Evolutionary conservation across 257 asterid species (phyloP).

Genomic region (Misopates orontium): DNA sequence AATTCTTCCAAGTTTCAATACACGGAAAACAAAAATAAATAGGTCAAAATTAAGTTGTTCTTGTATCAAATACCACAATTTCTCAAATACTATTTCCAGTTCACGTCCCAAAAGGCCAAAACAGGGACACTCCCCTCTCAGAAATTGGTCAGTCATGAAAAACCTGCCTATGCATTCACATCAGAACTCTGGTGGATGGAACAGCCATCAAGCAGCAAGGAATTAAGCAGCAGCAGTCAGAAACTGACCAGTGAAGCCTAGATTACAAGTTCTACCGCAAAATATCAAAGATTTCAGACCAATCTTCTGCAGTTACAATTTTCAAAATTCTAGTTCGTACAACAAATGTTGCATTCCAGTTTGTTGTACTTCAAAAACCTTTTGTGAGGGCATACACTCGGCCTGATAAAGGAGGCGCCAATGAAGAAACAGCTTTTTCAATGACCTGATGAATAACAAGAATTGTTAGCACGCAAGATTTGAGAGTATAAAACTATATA

Average conservation of each 20-base stretch:
- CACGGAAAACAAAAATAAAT: too few relatives aligned
- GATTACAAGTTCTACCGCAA: too few relatives aligned
- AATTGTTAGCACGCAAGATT: conserved; percentile 9
- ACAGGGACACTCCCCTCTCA: neutral
- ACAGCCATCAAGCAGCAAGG: too few relatives aligned
- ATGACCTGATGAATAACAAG: conserved; percentile 52
- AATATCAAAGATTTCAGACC: too few relatives aligned
- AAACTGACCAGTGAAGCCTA: neutral
- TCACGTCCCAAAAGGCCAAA: too few relatives aligned
- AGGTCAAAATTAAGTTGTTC: too few relatives aligned
- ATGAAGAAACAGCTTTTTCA: conserved; percentile 65
- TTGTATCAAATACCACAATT: conserved; percentile 17
- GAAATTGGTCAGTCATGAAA: neutral
- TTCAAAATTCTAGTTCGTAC: too few relatives aligned
- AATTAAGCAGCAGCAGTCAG: too few relatives aligned
- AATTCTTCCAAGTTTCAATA: too few relatives aligned
- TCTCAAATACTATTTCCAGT: conserved; percentile 11
- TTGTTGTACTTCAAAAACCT: conserved; percentile 52
- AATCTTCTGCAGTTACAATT: too few relatives aligned
- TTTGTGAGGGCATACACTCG: conserved; percentile 76
- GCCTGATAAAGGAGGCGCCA: conserved; percentile 81
- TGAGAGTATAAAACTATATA: neutral
- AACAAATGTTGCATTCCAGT: too few relatives aligned
- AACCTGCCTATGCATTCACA: too few relatives aligned
- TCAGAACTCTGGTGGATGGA: conserved; percentile 1